phyloP scores from a whole-genome alignment of 192 early-diverging fungal genomes.

The Coemansia sp. region DNA sequence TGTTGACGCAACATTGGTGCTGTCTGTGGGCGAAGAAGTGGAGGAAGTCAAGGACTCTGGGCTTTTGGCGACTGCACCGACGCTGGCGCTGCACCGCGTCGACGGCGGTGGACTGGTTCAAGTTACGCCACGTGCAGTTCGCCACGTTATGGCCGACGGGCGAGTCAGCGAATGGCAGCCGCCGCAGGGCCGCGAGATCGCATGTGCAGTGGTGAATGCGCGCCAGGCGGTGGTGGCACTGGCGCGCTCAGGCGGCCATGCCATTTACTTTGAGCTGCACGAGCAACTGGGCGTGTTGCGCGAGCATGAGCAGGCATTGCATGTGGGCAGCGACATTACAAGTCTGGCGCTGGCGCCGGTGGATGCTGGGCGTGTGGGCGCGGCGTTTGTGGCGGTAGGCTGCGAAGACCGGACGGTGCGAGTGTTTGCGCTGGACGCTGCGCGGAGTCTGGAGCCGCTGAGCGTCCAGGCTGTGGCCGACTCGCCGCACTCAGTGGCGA shows the following conservation, averaged over 20 bases:
- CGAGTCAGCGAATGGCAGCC: conserved; percentile 94
- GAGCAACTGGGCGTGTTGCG: conserved; percentile 66
- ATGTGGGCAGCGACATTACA: conserved; percentile 68
- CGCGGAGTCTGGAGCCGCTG: conserved; percentile 72
- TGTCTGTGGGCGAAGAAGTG: conserved; percentile 92
- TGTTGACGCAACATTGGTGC: conserved; percentile 85
- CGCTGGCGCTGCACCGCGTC: conserved; percentile 78
- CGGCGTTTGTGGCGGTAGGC: conserved; percentile 85
- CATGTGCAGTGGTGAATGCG: conserved; percentile 76
- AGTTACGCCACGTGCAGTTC: conserved; percentile 85
- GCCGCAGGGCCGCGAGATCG: conserved; percentile 69
- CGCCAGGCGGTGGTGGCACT: conserved; percentile 83
- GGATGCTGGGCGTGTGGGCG: conserved; percentile 69
- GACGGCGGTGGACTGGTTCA: conserved; percentile 89
- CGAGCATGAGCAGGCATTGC: conserved; percentile 80
- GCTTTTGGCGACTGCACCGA: conserved; percentile 80
- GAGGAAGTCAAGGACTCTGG: conserved; percentile 93
- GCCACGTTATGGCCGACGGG: conserved; percentile 83
- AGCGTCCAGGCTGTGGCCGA: conserved; percentile 73
- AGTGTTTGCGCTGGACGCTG: conserved; percentile 79
- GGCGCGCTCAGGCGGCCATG: conserved; percentile 66
- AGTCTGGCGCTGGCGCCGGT: conserved; percentile 79
- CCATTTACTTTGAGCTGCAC: conserved; percentile 95
- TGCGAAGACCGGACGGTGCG: conserved; percentile 92
- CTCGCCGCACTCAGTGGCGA: conserved; percentile 68